These are phyloP conservation scores for Bolboschoenoplectus hybrid DNA, from an alignment of 202 grass and related monocot genomes.

Conservation along the genomic window DNA sequence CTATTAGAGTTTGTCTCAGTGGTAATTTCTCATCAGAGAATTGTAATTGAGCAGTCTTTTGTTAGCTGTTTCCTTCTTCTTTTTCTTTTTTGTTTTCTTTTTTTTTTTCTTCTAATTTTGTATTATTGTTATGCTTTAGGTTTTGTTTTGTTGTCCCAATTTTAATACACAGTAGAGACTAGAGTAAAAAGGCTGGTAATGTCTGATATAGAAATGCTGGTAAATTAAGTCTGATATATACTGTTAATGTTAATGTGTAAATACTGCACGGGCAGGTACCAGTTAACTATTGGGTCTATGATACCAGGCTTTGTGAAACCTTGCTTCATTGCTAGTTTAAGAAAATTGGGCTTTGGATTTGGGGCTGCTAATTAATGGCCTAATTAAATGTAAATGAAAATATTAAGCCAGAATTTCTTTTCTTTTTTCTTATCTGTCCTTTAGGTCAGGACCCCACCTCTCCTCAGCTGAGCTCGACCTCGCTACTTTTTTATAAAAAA, in stretches of 20 bases:
- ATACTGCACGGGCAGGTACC: too few relatives aligned
- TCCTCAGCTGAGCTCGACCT: neutral
- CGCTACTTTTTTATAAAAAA: neutral
- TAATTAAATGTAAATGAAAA: too few relatives aligned
- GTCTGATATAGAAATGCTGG: neutral
- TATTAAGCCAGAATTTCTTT: too few relatives aligned
- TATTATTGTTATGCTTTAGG: conserved; percentile 5
- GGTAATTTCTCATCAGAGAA: neutral
- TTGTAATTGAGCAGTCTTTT: conserved; percentile 12
- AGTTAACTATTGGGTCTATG: too few relatives aligned
- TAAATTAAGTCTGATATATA: neutral
- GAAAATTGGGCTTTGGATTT: neutral
- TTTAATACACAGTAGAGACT: conserved; percentile 4
- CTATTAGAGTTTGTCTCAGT: neutral
- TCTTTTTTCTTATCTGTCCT: too few relatives aligned
- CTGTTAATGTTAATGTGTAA: neutral
- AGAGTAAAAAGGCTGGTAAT: neutral
- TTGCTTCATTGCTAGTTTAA: neutral
- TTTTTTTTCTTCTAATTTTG: neutral
- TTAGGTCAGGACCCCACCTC: neutral
- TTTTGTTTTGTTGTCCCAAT: neutral
- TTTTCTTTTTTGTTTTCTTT: neutral
- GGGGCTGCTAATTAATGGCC: neutral
- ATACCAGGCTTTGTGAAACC: too few relatives aligned
- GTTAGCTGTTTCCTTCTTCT: neutral